Evolutionary conservation across 2,329 filamentous ascomycete genomes (phyloP).

Genomic region (Aspergillus unguis): DNA sequence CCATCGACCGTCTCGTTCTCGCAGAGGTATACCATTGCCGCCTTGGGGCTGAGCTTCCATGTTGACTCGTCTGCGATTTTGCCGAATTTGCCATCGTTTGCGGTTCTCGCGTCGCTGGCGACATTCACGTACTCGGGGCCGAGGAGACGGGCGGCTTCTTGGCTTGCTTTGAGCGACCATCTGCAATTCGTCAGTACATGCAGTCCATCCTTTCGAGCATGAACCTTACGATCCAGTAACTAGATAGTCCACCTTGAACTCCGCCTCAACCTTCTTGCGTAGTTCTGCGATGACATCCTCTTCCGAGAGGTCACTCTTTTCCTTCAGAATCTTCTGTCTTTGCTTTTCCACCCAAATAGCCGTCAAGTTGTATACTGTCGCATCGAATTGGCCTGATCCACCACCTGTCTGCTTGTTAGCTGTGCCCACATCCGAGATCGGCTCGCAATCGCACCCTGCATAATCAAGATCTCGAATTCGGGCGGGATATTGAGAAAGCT

Average conservation of each 20-base stretch:
- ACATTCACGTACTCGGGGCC: conserved; percentile 76
- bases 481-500: conserved; percentile 76
- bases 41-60: conserved; percentile 67
- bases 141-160: conserved; percentile 75
- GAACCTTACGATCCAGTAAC: conserved; percentile 65
- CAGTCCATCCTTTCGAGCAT: background rate
- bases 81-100: conserved; percentile 78
- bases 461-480: conserved; percentile 76
- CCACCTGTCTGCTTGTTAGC: conserved; percentile 51
- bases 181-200: conserved; percentile 11
- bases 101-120: conserved; percentile 61
- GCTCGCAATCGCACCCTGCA: conserved; percentile 55
- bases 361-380: conserved; percentile 79
- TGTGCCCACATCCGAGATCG: background rate
- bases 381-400: conserved; percentile 80
- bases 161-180: conserved; percentile 85
- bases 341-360: conserved; percentile 73
- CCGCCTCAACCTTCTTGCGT: conserved; percentile 61
- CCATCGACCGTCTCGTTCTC: conserved; percentile 80
- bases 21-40: conserved; percentile 79
- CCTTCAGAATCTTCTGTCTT: conserved; percentile 50
- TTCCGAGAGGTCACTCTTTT: conserved; percentile 49
- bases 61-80: conserved; percentile 71
- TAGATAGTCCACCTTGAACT: conserved; percentile 82
- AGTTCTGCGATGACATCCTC: conserved; percentile 58